Evolutionary conservation across 2,329 filamentous ascomycete species (phyloP).

Genomic region (Coleophoma crateriformis): DNA sequence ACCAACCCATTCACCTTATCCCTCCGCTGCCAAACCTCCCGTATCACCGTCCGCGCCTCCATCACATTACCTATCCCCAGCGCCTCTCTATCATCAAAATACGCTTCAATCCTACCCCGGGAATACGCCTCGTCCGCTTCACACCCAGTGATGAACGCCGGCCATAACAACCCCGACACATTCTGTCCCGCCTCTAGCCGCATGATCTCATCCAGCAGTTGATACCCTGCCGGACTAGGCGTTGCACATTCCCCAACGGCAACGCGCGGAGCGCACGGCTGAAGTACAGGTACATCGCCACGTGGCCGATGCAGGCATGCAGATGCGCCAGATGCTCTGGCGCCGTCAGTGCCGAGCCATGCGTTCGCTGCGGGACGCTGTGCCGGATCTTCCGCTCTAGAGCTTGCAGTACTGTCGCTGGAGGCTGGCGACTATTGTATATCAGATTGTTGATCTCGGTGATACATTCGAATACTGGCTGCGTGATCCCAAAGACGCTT

Average conservation of each 20-base stretch:
- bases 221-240: background rate
- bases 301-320: background rate
- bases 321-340: too few relatives aligned
- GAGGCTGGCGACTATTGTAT: background rate
- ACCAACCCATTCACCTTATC: background rate
- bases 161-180: constrained; percentile 11
- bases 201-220: background rate
- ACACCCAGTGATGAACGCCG: constrained; percentile 3
- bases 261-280: background rate
- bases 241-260: background rate
- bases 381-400: background rate
- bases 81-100: background rate
- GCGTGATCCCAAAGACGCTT: background rate
- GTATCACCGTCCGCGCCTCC: constrained; percentile 1
- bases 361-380: background rate
- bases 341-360: too few relatives aligned
- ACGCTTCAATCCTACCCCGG: background rate
- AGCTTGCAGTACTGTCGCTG: background rate
- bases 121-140: background rate
- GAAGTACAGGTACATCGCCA: background rate
- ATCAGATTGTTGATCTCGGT: background rate
- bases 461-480: background rate
- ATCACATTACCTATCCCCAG: constrained; percentile 2
- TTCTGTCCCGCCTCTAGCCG: background rate
- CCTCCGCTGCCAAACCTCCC: constrained; percentile 4